These are phyloP conservation scores for Pharnaceum exiguum DNA, from an alignment of 148 eudicot genomes.

Conservation along the genomic window DNA sequence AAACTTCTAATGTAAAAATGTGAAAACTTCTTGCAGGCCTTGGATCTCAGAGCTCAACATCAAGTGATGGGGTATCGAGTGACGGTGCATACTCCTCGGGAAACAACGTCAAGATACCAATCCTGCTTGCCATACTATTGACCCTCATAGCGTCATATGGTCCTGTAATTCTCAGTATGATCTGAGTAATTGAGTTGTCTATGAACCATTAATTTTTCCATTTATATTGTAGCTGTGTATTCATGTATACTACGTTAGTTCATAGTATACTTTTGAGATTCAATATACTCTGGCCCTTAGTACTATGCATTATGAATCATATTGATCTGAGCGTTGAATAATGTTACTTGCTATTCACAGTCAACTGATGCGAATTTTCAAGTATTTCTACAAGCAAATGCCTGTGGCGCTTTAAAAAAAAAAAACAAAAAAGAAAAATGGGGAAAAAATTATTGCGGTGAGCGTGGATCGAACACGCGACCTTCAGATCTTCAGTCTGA, in stretches of 20 bases:
- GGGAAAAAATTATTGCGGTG: no score
- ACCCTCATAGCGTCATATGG: background rate
- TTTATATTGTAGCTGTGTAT: background rate
- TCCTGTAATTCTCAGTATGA: background rate
- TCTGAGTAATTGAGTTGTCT: no score
- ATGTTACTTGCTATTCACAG: no score
- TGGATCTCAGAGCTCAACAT: background rate
- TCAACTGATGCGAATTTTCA: no score
- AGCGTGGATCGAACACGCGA: slow-evolving; percentile 98
- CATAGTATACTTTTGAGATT: no score
- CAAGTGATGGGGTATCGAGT: slow-evolving; percentile 2
- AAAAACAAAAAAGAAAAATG: no score
- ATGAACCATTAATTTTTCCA: background rate
- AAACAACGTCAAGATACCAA: background rate
- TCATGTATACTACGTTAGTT: no score
- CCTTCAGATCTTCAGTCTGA: slow-evolving; percentile 60
- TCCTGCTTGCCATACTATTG: slow-evolving; percentile 2
- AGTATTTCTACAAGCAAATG: no score
- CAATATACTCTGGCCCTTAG: no score
- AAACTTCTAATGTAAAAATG: background rate
- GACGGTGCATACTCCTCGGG: slow-evolving; percentile 9
- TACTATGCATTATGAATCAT: no score
- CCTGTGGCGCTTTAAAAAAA: no score
- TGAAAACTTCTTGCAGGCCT: slow-evolving; percentile 13
- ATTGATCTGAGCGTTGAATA: no score